Conservation (phyloP, 306 rosid species). For the Trifolium fragiferum region DNA sequence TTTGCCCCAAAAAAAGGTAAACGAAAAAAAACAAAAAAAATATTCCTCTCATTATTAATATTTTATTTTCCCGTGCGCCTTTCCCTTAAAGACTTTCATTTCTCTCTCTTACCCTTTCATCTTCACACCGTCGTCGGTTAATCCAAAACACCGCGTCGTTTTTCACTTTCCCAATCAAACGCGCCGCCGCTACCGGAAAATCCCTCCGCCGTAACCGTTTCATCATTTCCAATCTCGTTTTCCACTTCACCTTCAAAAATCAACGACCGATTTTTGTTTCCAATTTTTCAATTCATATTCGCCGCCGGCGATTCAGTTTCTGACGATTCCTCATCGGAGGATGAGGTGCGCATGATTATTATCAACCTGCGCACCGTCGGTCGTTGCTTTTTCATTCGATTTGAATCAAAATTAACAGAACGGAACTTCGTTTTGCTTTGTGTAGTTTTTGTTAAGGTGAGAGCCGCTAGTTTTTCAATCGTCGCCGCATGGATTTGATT, state of each 20-base stretch:
- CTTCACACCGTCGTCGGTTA: conserved; percentile 55
- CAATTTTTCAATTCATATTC: conserved; percentile 21
- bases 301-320: conserved; percentile 54
- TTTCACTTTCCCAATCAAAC: conserved; percentile 49
- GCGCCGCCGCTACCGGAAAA: conserved; percentile 38
- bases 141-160: conserved; percentile 57
- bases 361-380: conserved; percentile 47
- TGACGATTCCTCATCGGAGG: conserved; percentile 54
- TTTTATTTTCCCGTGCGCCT: conserved; percentile 37
- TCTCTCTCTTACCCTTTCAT: conserved; percentile 50
- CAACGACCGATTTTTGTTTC: conserved; percentile 28
- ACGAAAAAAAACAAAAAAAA: conserved; percentile 1
- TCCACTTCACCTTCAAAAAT: conserved; percentile 11
- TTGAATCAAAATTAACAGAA: conserved; percentile 47
- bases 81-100: conserved; percentile 34
- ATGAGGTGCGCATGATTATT: conserved; percentile 59
- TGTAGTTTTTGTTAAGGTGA: conserved; percentile 49
- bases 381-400: conserved; percentile 18
- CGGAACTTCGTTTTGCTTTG: conserved; percentile 32
- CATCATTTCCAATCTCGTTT: conserved; percentile 33
- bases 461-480: conserved; percentile 53
- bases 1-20: not conserved
- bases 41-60: conserved; percentile 32
- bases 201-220: conserved; percentile 33
- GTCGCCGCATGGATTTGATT: conserved; percentile 54